These are phyloP conservation scores for Xylaria sp. DNA, from an alignment of 2,329 filamentous ascomycete genomes.

Conservation along the genomic window DNA sequence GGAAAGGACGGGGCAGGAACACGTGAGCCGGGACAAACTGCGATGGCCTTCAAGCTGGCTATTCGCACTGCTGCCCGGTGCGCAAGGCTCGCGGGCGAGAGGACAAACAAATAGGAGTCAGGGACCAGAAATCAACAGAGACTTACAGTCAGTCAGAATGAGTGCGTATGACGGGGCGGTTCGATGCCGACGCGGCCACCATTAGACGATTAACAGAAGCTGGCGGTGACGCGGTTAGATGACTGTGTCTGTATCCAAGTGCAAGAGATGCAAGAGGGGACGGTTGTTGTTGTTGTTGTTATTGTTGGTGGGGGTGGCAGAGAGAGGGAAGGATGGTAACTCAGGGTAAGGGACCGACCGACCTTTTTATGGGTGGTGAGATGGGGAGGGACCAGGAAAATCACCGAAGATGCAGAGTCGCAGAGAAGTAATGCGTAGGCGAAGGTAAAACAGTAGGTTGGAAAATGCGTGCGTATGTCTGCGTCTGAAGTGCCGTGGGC, in stretches of 20 bases:
- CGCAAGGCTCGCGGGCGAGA: background rate
- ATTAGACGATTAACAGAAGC: background rate
- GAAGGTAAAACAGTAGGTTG: too few relatives aligned
- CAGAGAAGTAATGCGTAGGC: too few relatives aligned
- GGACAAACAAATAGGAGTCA: background rate
- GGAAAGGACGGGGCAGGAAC: background rate
- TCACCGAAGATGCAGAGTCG: too few relatives aligned
- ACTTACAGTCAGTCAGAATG: background rate
- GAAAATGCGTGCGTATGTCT: background rate
- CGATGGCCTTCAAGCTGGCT: background rate
- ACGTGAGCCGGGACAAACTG: background rate
- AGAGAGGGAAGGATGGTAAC: background rate
- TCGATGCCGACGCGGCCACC: background rate
- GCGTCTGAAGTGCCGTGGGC: too few relatives aligned
- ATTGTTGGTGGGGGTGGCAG: background rate
- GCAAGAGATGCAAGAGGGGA: too few relatives aligned
- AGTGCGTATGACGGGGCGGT: too few relatives aligned
- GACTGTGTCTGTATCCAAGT: background rate
- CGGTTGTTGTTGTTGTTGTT: too few relatives aligned
- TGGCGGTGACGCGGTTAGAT: background rate
- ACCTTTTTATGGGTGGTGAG: too few relatives aligned
- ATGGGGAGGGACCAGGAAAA: too few relatives aligned
- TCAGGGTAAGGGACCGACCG: background rate
- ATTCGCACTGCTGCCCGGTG: background rate
- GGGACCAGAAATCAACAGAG: background rate